These are phyloP conservation scores for Hemileccinum hortonii DNA, from an alignment of 1,284 basidiomycete genomes.

Conservation along the genomic window DNA sequence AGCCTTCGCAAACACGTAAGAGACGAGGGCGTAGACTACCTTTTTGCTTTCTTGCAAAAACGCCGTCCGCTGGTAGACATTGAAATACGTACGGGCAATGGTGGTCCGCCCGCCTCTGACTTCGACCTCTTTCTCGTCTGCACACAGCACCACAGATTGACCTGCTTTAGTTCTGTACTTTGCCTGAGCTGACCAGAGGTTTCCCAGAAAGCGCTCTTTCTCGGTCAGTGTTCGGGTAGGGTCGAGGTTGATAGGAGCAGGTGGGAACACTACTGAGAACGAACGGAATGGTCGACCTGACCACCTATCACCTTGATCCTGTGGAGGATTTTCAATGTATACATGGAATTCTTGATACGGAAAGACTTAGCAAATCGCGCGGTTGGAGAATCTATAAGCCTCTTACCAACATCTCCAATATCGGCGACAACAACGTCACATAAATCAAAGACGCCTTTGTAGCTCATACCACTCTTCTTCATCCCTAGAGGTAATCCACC, in stretches of 20 bases:
- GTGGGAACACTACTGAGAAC: conserved; percentile 70
- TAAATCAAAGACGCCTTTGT: conserved; percentile 84
- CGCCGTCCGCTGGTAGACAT: conserved; percentile 76
- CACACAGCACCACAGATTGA: conserved; percentile 64
- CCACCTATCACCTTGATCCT: conserved; percentile 82
- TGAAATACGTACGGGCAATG: conserved; percentile 78
- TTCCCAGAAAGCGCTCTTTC: conserved; percentile 83
- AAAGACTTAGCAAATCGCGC: conserved; percentile 11
- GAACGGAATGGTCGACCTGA: conserved; percentile 78
- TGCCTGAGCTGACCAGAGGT: conserved; percentile 83
- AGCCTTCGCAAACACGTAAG: conserved; percentile 1
- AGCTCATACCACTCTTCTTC: conserved; percentile 82
- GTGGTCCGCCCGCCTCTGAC: conserved; percentile 58
- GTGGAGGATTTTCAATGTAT: conserved; percentile 76
- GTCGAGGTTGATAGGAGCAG: conserved; percentile 61
- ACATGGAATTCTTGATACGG: conserved; percentile 72
- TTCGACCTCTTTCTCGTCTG: conserved; percentile 75
- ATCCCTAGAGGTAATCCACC: conserved; percentile 55
- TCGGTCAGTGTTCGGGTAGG: conserved; percentile 60
- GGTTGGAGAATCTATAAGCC: conserved; percentile 6
- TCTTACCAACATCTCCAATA: conserved; percentile 76
- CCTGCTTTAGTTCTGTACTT: conserved; percentile 67
- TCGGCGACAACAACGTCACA: conserved; percentile 84
- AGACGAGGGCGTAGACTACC: conserved; percentile 42
- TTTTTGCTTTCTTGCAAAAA: conserved; percentile 76